Evolutionary conservation across 192 early-diverging fungal species (phyloP), one percentile per base, ranked within the genome.

Genomic region (Phycomyces blakesleeanus): DNA sequence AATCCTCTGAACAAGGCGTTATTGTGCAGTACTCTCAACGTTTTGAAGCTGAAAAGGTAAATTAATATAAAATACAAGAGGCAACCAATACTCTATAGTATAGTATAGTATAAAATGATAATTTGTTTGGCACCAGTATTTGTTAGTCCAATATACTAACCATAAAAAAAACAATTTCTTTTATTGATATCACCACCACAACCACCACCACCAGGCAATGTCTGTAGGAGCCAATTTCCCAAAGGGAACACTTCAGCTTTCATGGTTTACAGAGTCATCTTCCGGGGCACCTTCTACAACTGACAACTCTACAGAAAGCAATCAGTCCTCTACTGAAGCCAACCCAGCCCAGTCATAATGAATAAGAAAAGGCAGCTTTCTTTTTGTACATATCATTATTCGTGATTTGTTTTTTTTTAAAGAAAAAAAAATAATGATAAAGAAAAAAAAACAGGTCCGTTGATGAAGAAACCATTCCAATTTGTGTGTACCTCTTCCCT

Each of bases 11-110:
- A 40, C 11, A 49, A 18, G 61, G 39, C 14, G 20, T 40, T n/a
- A 16, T 62, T 51, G 67, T 57, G 37, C 59, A 63, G 14, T 69
- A 62, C 21, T 55, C 59, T 6, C 67, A 69, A 42, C 47, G 67
- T 24, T 69, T 69, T 51, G 67, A 69, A 63, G 67, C 67, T 42
- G 67, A 69, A 41, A 69, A 69, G 50, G 60, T 22, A 52, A 40
- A 51, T 53, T 41, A 29, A n/a, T 18, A 38, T 9, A 4, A 39
- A 34, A 59, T 25, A 18, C n/a, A 34, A 20, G 44, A 41, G 2
- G 41, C 29, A 40, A 50, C 51, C 2, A 49, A 20, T 44, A 51
- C 71, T 41, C 40, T 41, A 67, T 61, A 73, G n/a, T n/a, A n/a
- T n/a, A n/a, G n/a, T n/a, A n/a, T n/a, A n/a, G n/a, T n/a, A n/a